Evolutionary conservation across 768 basidiomycete species (phyloP), one percentile per base, ranked within the genome.

Genomic region (Panellus pusillus): DNA sequence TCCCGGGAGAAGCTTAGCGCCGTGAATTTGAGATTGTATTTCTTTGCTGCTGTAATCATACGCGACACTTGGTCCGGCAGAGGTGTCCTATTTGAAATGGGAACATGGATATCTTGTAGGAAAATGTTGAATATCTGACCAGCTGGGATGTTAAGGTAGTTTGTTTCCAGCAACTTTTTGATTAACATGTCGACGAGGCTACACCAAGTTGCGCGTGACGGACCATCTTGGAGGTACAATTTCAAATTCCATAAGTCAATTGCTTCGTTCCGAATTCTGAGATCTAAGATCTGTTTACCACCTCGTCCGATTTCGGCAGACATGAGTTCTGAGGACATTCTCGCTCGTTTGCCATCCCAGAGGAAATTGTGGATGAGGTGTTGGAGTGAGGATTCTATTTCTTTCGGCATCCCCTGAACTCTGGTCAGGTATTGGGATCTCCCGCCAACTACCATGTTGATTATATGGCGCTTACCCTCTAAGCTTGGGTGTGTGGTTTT

Each of bases 371-470:
- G 29, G 9, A 39, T 6, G 0, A 39, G 19, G 28, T 14, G 35
- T 9, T 31, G 14, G 7, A 57, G 15, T n/a, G n/a, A n/a, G 7
- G 46, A 17, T 14, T 50, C 17, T 38, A 60, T 44, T 9, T 42
- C 48, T n/a, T 52, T 51, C 43, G 66, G 66, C 67, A 68, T 68
- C 4, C 67, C 63, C 47, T 67, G 66, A 0, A 60, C 61, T 37
- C 50, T 54, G 0, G 65, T 59, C 2, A 65, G 44, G 52, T 61
- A 69, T 54, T 69, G 69, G 1, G 67, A 62, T 54, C 52, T 61
- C 0, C 61, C 61, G 0, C 58, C 65, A 0, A 63, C 49, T 0
- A 57, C 32, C 57, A 64, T 62, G 29, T 67, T 61, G 0, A 61
- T 40, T 1, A 66, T 60, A 15, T 65, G 54, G 1, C 50, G 24